Evolutionary conservation across 2,329 filamentous ascomycete genomes (phyloP), one percentile per base, ranked within the genome.

Genomic region (Incumbomyces delicatus): DNA sequence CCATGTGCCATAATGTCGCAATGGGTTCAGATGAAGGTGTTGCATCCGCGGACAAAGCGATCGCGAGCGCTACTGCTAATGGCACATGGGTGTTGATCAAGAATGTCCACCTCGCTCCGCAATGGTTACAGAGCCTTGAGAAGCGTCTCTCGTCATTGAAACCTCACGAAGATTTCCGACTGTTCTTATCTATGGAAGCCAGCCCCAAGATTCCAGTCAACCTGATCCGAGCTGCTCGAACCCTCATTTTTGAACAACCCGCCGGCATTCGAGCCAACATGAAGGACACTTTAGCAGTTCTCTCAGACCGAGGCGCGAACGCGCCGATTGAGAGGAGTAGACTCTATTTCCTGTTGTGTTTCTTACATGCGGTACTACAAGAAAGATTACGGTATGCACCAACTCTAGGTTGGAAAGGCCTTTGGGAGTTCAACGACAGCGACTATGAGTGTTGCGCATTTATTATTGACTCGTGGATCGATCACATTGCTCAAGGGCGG

Each of bases 341-440:
- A 53, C 70, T 98, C 44, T 96, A 98, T 61, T 75, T 98, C 40
- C 73, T 98, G 41, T 76, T 98, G 32, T 92, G 85, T 2, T 96
- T 98, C 76, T 64, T 98, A 58, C 92, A 98, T 63, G 94, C 92
- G 6, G 89, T 98, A 32, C 81, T 95, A 10, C 92, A 98, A 65
- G 92, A 98, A 66, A 77, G 94, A 57, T 73, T 98, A 52, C 84
- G 92, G 52, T 98, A 98, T 64, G 89, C 90, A 18, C 94, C 92
- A 1, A 90, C 77, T 48, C 73, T 98, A 46, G 92, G 92, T 50
- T 98, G 92, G 92, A 95, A 94, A 72, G 87, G 88, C 45, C 95
- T 95, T 75, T 98, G 94, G 92, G 94, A 98, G 67, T 98, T 98
- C 67, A 98, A 98, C 63, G 94, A 98, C 66, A 94, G 89, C 58